These are phyloP conservation scores for Aegilops tauschii DNA, from an alignment of 176 grass and related monocot species.

Conservation along the genomic window DNA sequence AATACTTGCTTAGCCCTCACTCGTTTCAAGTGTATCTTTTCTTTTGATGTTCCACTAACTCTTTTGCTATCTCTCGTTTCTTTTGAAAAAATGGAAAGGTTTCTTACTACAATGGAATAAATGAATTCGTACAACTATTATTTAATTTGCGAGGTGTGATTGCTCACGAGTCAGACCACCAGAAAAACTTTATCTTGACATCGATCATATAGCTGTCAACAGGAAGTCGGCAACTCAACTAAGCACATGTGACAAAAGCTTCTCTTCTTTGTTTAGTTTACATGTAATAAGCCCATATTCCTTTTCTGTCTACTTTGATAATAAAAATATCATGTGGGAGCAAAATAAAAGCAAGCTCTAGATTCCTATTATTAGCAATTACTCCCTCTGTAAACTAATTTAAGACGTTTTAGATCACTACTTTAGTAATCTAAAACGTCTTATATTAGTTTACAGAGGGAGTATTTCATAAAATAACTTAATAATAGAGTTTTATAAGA, in stretches of 20 bases:
- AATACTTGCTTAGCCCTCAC: not conserved
- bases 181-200: not conserved
- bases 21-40: not conserved
- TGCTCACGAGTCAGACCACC: not conserved
- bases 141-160: not conserved
- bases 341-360: conserved; percentile 18
- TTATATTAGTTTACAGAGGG: too few species aligned
- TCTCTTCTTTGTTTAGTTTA: conserved; percentile 18
- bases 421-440: too few species aligned
- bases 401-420: too few species aligned
- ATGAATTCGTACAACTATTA: not conserved
- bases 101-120: not conserved
- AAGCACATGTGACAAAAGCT: conserved; percentile 32
- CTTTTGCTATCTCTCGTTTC: not conserved
- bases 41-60: not conserved
- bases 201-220: not conserved
- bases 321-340: not conserved
- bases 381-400: not conserved
- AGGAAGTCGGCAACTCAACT: conserved; percentile 28
- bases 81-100: not conserved
- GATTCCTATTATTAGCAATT: not conserved
- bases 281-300: conserved; percentile 19
- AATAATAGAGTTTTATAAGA: not conserved
- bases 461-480: not conserved
- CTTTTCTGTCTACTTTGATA: conserved; percentile 14